phyloP scores from a whole-genome alignment of 169 alveolate genomes.

The Plasmodium sp. region DNA sequence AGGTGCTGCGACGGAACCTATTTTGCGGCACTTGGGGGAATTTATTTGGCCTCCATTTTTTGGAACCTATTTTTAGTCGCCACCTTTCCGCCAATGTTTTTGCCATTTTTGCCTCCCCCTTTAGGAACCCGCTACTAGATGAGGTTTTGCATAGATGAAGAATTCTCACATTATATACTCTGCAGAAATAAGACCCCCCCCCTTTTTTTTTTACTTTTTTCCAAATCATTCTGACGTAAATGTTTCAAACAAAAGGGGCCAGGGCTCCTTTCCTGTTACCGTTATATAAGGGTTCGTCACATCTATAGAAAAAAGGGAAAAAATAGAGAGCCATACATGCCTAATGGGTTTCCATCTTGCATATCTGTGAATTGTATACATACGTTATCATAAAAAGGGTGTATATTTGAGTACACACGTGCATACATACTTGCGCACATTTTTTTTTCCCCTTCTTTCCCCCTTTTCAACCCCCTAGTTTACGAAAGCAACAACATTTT shows the following conservation, averaged over 20 bases:
- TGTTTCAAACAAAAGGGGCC: slow-evolving; percentile 50
- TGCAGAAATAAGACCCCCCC: neutral
- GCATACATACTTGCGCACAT: neutral
- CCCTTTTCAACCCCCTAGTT: slow-evolving; percentile 31
- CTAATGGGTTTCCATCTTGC: neutral
- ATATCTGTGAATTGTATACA: neutral
- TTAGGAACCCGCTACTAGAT: neutral
- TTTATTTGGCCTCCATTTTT: neutral
- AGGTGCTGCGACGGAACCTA: neutral
- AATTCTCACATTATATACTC: neutral
- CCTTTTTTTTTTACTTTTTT: neutral
- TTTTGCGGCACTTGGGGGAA: neutral
- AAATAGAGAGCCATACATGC: neutral
- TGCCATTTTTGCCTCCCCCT: neutral
- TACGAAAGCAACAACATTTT: slow-evolving; percentile 75
- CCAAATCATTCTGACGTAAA: slow-evolving; percentile 20
- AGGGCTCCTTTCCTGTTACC: slow-evolving; percentile 73
- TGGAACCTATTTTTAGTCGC: neutral
- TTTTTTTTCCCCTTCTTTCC: neutral
- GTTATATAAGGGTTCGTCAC: slow-evolving; percentile 54
- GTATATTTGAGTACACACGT: neutral
- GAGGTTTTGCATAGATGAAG: neutral
- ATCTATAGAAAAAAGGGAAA: neutral
- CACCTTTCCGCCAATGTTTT: neutral
- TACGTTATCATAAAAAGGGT: neutral